phyloP scores from a whole-genome alignment of 2,329 filamentous ascomycete species.

The Fusarium poae region DNA sequence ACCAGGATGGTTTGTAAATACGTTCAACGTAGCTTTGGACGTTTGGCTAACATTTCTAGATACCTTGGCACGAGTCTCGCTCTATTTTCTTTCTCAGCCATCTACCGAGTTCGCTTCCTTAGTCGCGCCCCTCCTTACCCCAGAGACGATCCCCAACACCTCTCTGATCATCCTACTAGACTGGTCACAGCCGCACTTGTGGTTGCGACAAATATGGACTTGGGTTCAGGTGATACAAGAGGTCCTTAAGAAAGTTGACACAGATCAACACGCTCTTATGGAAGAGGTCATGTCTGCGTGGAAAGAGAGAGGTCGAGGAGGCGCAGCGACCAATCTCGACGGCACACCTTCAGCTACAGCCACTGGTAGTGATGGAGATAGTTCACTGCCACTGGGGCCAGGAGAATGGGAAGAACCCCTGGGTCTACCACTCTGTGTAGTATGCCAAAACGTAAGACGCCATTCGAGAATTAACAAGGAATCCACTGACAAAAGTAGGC shows the following conservation, averaged over 20 bases:
- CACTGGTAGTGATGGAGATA: conserved; percentile 69
- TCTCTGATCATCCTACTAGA: conserved; percentile 92
- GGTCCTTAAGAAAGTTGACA: conserved; percentile 78
- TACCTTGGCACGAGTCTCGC: conserved; percentile 87
- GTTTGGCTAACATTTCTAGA: conserved; percentile 66
- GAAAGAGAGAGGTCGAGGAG: conserved; percentile 79
- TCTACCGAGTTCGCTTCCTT: conserved; percentile 86
- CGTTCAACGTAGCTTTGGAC: background rate
- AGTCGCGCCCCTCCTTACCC: conserved; percentile 85
- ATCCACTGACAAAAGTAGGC: conserved; percentile 63
- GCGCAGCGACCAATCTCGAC: conserved; percentile 72
- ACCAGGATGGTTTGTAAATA: conserved; percentile 81
- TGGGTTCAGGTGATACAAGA: conserved; percentile 89
- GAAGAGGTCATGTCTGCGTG: conserved; percentile 86
- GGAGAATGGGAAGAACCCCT: conserved; percentile 95
- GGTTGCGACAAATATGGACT: conserved; percentile 87
- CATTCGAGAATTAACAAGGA: background rate
- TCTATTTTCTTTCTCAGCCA: conserved; percentile 89
- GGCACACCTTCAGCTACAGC: conserved; percentile 69
- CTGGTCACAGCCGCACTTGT: conserved; percentile 94
- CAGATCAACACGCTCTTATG: conserved; percentile 84
- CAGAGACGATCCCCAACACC: conserved; percentile 85
- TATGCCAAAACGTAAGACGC: conserved; percentile 87
- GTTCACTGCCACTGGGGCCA: conserved; percentile 81
- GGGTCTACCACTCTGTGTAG: conserved; percentile 88